Base-by-base conservation (phyloP, 768 basidiomycete species). In the Russula foetens region DNA sequence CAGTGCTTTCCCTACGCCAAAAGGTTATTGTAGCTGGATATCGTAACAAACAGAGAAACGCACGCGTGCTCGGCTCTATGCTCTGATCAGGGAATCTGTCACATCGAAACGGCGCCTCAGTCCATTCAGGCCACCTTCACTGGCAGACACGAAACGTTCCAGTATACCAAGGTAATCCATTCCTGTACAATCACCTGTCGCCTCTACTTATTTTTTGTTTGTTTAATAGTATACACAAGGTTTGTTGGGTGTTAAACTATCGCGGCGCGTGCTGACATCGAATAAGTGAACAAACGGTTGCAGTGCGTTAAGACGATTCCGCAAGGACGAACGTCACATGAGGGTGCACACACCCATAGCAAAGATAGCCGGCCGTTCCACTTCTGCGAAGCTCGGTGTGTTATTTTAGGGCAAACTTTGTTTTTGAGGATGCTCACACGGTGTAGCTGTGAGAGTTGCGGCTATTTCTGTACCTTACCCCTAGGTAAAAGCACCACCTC, bases 111-210 rank as follows among this genome's bases (percentile, higher is more conserved):
- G 0, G 73, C 77, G 0, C 84, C 84, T 0, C 79, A 81, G 54
- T 80, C 83, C 0, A 77, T 86, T 28, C 79, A 84, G 65, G 81
- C 83, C 7, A 84, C 82, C 0, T 86, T 85, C 63, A 80, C 77
- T 0, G 85, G 84, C 0, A 72, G 70, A 56, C 80, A 84, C 53
- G 81, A 84, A 63, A 81, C 79, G 0, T 86, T 84, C 64, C 78
- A 82, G 64, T 86, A 83, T 53, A 86, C 84, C 0, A 85, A 85
- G 75, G 84, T 81, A 50, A 28, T 69, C 11, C 38, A 1, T 14
- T 63, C 8, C n/a, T 14, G 17, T 35, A 5, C 7, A n/a, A 17
- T 24, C 4, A 19, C n/a, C 4, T 4, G 8, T 35, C 7, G 11
- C 9, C 21, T 26, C 41, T 60, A 23, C 51, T 4, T 28, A 21